A percentile compares a stretch with the other conserved stretches of the same genome.
Evolutionary conservation across 2,329 filamentous ascomycete species (phyloP).

Genomic region (Penicillium oxalicum): DNA sequence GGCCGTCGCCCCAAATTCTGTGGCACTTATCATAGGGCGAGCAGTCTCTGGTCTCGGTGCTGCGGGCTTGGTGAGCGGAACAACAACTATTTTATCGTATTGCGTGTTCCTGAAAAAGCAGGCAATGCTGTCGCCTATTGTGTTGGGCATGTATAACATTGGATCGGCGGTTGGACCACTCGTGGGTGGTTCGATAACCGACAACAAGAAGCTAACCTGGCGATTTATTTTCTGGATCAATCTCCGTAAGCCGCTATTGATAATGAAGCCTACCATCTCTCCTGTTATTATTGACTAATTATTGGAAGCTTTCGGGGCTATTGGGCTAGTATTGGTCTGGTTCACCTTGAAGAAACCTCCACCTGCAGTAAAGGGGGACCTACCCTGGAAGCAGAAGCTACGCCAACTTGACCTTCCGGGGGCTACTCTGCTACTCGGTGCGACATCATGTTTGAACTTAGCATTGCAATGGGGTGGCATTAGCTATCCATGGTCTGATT

Average conservation of each 20-base stretch:
- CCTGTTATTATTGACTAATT: background rate
- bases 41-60: conserved; percentile 29
- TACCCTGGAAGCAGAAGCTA: conserved; percentile 7
- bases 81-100: conserved; percentile 29
- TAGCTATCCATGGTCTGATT: conserved; percentile 28
- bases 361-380: conserved; percentile 8
- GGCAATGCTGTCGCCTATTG: conserved; percentile 28
- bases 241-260: conserved; percentile 26
- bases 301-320: conserved; percentile 5
- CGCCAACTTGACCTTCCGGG: conserved; percentile 38
- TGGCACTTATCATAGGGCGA: conserved; percentile 30
- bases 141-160: conserved; percentile 31
- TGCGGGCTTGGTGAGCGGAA: conserved; percentile 27
- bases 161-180: conserved; percentile 29
- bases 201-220: conserved; percentile 33
- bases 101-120: conserved; percentile 27
- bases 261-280: background rate
- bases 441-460: conserved; percentile 37
- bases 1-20: conserved; percentile 25
- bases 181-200: conserved; percentile 34
- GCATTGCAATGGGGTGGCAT: conserved; percentile 42
- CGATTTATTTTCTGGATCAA: conserved; percentile 50
- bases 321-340: conserved; percentile 6
- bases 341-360: conserved; percentile 7
- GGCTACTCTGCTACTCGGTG: conserved; percentile 32